Evolutionary conservation across 2,329 filamentous ascomycete species (phyloP).

Genomic region (Pestalotiopsis sp.): DNA sequence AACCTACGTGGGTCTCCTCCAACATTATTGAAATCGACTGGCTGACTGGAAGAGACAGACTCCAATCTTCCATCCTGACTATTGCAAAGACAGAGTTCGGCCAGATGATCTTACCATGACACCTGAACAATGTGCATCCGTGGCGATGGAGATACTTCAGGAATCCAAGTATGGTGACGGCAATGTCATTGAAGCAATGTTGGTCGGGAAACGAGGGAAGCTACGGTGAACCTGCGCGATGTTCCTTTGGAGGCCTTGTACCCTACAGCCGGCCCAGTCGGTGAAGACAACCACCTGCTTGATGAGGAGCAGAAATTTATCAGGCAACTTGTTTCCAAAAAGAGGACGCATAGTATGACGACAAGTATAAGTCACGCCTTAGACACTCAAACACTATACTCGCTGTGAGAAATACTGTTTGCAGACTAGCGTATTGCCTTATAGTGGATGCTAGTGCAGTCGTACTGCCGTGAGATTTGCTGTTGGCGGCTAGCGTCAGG

Average conservation of each 20-base stretch:
- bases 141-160: constrained; percentile 29
- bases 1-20: constrained; percentile 27
- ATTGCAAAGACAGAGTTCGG: constrained; percentile 29
- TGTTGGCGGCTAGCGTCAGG: no score
- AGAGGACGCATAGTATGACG: no score
- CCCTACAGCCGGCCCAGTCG: constrained; percentile 17
- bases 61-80: constrained; percentile 34
- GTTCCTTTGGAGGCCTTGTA: constrained; percentile 14
- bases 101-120: constrained; percentile 29
- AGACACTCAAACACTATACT: no score
- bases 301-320: not conserved
- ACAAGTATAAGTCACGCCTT: no score
- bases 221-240: constrained; percentile 3
- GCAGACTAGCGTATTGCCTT: no score
- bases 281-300: constrained; percentile 16
- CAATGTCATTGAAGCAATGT: constrained; percentile 13
- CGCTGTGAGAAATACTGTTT: no score
- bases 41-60: constrained; percentile 25
- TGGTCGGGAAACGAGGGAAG: not conserved
- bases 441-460: no score
- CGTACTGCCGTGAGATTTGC: no score
- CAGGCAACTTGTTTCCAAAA: not conserved
- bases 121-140: constrained; percentile 33
- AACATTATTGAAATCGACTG: not conserved
- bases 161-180: constrained; percentile 16